Evolutionary conservation across 2,329 filamentous ascomycete species (phyloP).

Genomic region (Lachnellula arida): DNA sequence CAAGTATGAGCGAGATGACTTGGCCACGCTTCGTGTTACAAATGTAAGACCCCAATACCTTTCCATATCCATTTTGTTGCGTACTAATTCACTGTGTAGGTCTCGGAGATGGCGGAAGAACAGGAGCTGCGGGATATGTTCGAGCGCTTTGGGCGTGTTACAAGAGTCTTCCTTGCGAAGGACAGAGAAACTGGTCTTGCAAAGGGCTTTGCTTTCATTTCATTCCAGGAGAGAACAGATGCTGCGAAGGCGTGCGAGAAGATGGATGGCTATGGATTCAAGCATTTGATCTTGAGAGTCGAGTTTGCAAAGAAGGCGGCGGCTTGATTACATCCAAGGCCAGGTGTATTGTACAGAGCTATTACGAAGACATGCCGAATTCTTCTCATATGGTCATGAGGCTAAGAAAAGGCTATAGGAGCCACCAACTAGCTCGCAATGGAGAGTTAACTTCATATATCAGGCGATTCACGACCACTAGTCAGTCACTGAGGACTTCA

Average conservation of each 20-base stretch:
- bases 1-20: conserved; percentile 94
- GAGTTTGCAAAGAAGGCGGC: conserved; percentile 77
- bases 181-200: conserved; percentile 93
- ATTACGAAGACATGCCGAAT: neutral
- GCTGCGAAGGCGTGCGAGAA: conserved; percentile 91
- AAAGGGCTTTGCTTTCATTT: conserved; percentile 99
- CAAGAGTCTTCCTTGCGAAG: conserved; percentile 95
- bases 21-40: conserved; percentile 93
- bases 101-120: conserved; percentile 96
- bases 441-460: neutral
- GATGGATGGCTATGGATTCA: conserved; percentile 94
- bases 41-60: conserved; percentile 64
- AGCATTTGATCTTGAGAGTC: conserved; percentile 79
- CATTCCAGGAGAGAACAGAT: conserved; percentile 84
- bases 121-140: conserved; percentile 95
- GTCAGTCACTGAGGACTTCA: no score
- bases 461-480: neutral
- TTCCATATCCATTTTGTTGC: neutral
- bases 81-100: conserved; percentile 45
- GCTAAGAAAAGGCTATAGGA: neutral
- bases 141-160: conserved; percentile 93
- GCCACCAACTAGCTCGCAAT: neutral
- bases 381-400: neutral
- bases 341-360: conserved; percentile 1
- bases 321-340: conserved; percentile 18